Evolutionary conservation across 2,329 filamentous ascomycete genomes (phyloP).

Genomic region (Sclerotiophoma versabilis): DNA sequence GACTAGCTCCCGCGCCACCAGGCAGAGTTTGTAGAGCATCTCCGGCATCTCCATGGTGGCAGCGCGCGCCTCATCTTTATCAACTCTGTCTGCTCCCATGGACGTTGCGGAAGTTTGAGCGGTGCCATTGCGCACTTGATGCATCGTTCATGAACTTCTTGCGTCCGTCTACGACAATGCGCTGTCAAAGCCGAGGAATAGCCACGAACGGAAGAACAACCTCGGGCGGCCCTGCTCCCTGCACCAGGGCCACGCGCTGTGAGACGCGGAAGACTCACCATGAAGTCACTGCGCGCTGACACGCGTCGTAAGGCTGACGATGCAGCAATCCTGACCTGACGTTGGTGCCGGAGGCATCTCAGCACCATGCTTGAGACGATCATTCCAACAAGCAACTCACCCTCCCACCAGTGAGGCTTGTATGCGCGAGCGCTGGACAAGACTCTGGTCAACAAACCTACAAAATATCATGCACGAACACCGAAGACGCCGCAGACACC

Average conservation of each 20-base stretch:
- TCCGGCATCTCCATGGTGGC: slow-evolving; percentile 44
- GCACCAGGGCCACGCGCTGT: slow-evolving; percentile 25
- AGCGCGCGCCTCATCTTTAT: slow-evolving; percentile 21
- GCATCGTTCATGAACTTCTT: slow-evolving; percentile 14
- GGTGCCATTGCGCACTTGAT: background rate
- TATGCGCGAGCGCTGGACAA: background rate
- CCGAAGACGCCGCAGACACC: background rate
- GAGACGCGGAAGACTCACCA: slow-evolving; percentile 27
- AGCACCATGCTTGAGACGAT: background rate
- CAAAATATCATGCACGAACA: slow-evolving; percentile 7
- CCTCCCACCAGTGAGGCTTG: slow-evolving; percentile 1
- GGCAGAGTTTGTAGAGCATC: slow-evolving; percentile 28
- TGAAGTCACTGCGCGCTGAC: slow-evolving; percentile 21
- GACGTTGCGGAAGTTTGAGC: slow-evolving; percentile 1
- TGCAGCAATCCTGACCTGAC: slow-evolving; percentile 17
- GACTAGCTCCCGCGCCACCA: slow-evolving; percentile 34
- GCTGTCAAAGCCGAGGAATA: slow-evolving; percentile 7
- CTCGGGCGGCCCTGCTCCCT: slow-evolving; percentile 26
- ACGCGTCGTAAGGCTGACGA: slow-evolving; percentile 25
- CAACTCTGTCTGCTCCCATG: slow-evolving; percentile 16
- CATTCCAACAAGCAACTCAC: background rate
- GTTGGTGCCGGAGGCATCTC: slow-evolving; percentile 4
- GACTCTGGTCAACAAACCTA: background rate
- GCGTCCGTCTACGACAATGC: slow-evolving; percentile 2
- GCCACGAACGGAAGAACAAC: slow-evolving; percentile 13